Evolutionary conservation across 1,284 basidiomycete species (phyloP).

Genomic region (Sanghuangporus baumii): DNA sequence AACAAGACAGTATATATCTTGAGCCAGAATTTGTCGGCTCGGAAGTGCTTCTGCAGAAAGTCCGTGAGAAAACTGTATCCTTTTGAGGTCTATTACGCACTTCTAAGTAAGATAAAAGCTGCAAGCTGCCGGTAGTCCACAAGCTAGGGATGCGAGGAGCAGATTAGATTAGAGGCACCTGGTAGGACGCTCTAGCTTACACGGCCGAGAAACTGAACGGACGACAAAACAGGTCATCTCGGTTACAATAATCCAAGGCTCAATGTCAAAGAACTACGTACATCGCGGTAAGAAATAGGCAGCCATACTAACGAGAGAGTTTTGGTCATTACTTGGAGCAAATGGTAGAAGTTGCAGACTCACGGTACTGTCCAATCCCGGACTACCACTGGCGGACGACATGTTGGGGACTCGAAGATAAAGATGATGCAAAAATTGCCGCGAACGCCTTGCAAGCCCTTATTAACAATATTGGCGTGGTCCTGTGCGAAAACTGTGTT

Average conservation of each 20-base stretch:
- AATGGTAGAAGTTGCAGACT: background rate
- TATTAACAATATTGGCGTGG: too few species aligned
- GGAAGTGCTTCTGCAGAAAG: background rate
- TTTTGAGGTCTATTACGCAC: background rate
- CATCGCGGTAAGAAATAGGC: background rate
- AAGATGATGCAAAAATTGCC: too few species aligned
- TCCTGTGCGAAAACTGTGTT: too few species aligned
- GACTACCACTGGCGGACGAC: too few species aligned
- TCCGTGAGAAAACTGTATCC: background rate
- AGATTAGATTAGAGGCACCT: background rate
- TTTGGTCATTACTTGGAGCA: background rate
- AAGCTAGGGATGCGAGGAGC: background rate
- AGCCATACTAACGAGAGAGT: background rate
- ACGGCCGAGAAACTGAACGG: background rate
- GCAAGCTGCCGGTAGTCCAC: conserved; percentile 6
- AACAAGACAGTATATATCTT: background rate
- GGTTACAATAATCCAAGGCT: background rate
- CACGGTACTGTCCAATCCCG: background rate
- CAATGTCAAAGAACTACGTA: background rate
- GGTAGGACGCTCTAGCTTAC: background rate
- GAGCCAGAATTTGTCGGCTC: background rate
- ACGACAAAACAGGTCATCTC: background rate
- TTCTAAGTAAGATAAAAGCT: conserved; percentile 10
- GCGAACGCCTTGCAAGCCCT: too few species aligned
- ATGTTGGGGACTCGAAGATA: too few species aligned